A percentile compares a stretch with the other conserved stretches of the same genome.
Evolutionary conservation across 768 basidiomycete species (phyloP).

Genomic region (Inosperma sp.): DNA sequence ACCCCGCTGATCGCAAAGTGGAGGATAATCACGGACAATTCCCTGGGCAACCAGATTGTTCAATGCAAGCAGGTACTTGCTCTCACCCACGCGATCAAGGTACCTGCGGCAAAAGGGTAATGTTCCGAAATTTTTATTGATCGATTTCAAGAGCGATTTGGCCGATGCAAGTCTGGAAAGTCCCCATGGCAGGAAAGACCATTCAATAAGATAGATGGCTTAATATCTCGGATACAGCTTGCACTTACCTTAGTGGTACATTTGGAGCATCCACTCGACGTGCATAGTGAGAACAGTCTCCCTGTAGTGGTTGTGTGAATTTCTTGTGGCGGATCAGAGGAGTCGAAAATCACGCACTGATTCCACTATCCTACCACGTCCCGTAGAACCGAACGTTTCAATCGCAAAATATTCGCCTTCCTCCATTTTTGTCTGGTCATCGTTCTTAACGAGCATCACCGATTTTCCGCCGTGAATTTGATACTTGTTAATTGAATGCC

Average conservation of each 20-base stretch:
- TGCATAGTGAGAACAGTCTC: constrained; percentile 93
- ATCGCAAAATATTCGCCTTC: constrained; percentile 99
- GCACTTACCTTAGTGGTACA: constrained; percentile 65
- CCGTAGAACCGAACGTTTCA: constrained; percentile 98
- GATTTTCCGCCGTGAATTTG: constrained; percentile 95
- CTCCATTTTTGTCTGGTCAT: constrained; percentile 95
- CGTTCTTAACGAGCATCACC: constrained; percentile 82
- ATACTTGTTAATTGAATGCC: constrained; percentile 88
- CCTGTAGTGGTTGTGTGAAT: constrained; percentile 39
- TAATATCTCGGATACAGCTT: constrained; percentile 1
- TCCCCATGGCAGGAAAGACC: constrained; percentile 5
- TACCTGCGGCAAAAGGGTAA: constrained; percentile 95
- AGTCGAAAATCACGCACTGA: constrained; percentile 40
- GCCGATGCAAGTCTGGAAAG: constrained; percentile 68
- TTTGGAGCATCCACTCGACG: constrained; percentile 63
- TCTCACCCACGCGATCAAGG: constrained; percentile 88
- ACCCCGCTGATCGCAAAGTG: constrained; percentile 77
- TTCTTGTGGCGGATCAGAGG: neutral
- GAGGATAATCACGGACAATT: constrained; percentile 90
- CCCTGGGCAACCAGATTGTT: constrained; percentile 86
- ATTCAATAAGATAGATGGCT: neutral
- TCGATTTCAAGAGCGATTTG: constrained; percentile 78
- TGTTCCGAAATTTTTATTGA: constrained; percentile 91
- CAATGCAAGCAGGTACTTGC: constrained; percentile 88
- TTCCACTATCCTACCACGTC: constrained; percentile 83